Evolutionary conservation across 1,284 basidiomycete genomes (phyloP).

Genomic region (Pseudozyma flocculosa): DNA sequence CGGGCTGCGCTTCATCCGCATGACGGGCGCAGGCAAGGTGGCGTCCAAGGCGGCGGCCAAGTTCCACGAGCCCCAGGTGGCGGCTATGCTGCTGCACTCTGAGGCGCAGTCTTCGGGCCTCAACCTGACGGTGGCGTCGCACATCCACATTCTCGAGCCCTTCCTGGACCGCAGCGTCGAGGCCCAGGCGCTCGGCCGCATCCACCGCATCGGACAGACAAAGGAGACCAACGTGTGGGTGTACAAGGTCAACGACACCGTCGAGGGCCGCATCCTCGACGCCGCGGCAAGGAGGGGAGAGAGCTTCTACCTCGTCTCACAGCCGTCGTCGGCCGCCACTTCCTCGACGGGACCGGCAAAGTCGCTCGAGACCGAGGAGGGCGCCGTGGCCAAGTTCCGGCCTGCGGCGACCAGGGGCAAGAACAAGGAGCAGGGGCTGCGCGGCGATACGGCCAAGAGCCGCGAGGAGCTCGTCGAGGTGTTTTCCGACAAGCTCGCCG

Average conservation of each 20-base stretch:
- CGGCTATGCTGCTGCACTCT: conserved; percentile 51
- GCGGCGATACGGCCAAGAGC: conserved; percentile 36
- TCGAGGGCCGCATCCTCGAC: conserved; percentile 47
- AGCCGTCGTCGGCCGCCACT: conserved; percentile 5
- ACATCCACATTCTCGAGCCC: conserved; percentile 52
- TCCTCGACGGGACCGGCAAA: too few species aligned
- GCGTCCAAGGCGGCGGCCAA: conserved; percentile 19
- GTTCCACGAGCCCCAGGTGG: conserved; percentile 31
- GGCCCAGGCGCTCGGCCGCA: conserved; percentile 51
- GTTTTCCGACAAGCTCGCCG: too few species aligned
- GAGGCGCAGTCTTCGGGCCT: conserved; percentile 52
- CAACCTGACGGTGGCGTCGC: conserved; percentile 45
- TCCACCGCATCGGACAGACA: conserved; percentile 54
- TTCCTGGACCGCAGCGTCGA: conserved; percentile 49
- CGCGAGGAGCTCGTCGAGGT: conserved; percentile 29
- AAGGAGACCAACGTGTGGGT: conserved; percentile 42
- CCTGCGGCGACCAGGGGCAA: conserved; percentile 25
- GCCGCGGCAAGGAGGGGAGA: conserved; percentile 35
- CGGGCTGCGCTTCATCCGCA: conserved; percentile 33
- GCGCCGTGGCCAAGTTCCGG: conserved; percentile 13
- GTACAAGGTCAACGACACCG: conserved; percentile 49
- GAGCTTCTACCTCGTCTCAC: conserved; percentile 30
- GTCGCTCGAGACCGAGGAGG: conserved; percentile 4
- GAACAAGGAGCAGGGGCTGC: conserved; percentile 11
- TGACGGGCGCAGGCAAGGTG: conserved; percentile 35